Base-by-base conservation (phyloP, 148 eudicot species). In the Salicornia ramosissima region DNA sequence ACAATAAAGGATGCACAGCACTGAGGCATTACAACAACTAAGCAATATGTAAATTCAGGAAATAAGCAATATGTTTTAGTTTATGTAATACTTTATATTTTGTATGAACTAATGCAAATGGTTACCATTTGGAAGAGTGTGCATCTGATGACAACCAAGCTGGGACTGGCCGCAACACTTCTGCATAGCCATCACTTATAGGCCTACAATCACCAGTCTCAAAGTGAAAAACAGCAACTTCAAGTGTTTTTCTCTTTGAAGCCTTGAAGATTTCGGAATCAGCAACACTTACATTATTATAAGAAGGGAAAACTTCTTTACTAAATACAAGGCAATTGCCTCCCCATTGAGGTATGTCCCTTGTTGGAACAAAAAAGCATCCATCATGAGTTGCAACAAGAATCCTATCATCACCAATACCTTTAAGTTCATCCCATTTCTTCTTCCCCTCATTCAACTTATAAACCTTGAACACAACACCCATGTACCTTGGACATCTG, bases 351-450 rank as follows among this genome's bases (percentile, higher is more conserved):
- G 67, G 69, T 28, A 47, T 4, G 18, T 47, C 69, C 39, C 7
- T 57, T 16, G 67, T 13, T 4, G 19, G 22, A 4, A 30, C 21
- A 57, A 57, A 57, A 16, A 57, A 57, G 39, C 18, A 57, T 16
- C 62, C 39, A 29, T 57, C 62, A 29, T 1, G 10, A 16, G 62
- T 57, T 30, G 39, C 36, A 57, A 57, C 1, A 12, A 63, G 30
- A 39, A 63, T 42, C 14, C 31, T 63, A 26, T 63, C 67, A 40
- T 63, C n/a, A 40, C 67, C 67, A 13, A 47, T 16, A 9, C 55
- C 22, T 10, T 65, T 8, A 22, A 63, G 21, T 29, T 43, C 9
- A 0, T 28, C 39, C 62, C 62, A 57, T 29, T 16, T 29, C n/a
- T 57, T 57, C 10, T 0, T 6, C 22, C 2, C 21, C 10, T 57